These are phyloP conservation scores for Trichoderma lentiforme DNA, from an alignment of 2,329 filamentous ascomycete genomes.

Conservation along the genomic window DNA sequence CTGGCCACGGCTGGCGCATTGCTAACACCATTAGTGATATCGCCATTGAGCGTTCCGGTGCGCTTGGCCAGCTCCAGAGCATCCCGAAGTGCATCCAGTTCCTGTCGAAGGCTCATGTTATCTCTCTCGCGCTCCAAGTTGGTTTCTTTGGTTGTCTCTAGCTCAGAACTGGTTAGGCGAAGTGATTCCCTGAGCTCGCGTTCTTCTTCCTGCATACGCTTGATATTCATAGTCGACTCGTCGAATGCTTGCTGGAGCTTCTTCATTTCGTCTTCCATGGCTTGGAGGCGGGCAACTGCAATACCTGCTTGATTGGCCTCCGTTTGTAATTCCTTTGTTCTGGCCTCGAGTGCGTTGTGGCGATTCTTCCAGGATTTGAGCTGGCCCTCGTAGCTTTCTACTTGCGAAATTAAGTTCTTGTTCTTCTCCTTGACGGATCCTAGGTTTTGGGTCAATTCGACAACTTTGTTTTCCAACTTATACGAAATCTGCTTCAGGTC, in stretches of 20 bases:
- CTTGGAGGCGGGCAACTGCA: conserved; percentile 81
- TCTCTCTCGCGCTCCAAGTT: conserved; percentile 78
- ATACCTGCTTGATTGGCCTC: conserved; percentile 98
- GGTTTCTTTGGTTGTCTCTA: conserved; percentile 73
- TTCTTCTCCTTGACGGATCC: conserved; percentile 93
- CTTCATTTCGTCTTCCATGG: conserved; percentile 94
- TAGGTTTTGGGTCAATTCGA: conserved; percentile 91
- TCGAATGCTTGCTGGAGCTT: conserved; percentile 85
- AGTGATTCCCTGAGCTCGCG: conserved; percentile 79
- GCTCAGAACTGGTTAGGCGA: conserved; percentile 71
- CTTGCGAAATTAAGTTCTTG: conserved; percentile 80
- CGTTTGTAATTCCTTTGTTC: conserved; percentile 89
- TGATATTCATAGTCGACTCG: conserved; percentile 85
- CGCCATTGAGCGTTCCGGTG: conserved; percentile 69
- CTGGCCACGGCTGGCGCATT: conserved; percentile 53
- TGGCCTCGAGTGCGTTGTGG: conserved; percentile 83
- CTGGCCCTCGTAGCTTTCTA: conserved; percentile 94
- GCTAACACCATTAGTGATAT: conserved; percentile 39
- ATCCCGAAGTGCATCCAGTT: conserved; percentile 85
- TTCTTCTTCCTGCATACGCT: conserved; percentile 92
- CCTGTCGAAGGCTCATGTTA: conserved; percentile 79
- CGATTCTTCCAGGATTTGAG: conserved; percentile 94
- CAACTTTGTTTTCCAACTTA: conserved; percentile 99
- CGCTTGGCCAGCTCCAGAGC: conserved; percentile 86
- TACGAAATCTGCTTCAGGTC: conserved; percentile 99